phyloP scores from a whole-genome alignment of 352 stramenopile genomes.

The Halophytophthora batemanensis region DNA sequence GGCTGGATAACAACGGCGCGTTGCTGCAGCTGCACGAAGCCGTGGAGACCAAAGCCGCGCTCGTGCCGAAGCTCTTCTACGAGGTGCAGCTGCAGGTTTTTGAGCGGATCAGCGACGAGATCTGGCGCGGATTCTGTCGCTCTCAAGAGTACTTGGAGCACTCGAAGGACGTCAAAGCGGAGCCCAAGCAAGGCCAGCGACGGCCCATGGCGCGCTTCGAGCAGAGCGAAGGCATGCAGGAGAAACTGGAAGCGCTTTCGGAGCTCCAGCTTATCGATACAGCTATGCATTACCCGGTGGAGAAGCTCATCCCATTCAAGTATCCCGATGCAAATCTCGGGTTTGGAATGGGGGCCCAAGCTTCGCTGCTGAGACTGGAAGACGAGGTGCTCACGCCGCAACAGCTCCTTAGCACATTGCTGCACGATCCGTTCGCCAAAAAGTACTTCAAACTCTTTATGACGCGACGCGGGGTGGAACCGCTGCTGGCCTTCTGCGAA shows the following conservation, averaged over 20 bases:
- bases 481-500: constrained; percentile 69
- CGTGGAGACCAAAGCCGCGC: constrained; percentile 36
- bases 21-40: constrained; percentile 47
- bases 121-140: constrained; percentile 66
- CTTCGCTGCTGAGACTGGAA: constrained; percentile 23
- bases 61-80: constrained; percentile 72
- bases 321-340: constrained; percentile 15
- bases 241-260: constrained; percentile 55
- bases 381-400: constrained; percentile 43
- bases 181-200: constrained; percentile 15
- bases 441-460: constrained; percentile 81
- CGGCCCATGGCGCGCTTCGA: constrained; percentile 23
- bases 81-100: constrained; percentile 59
- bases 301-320: constrained; percentile 64
- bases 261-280: constrained; percentile 74
- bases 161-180: constrained; percentile 36
- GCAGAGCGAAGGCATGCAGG: constrained; percentile 41
- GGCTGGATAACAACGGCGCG: constrained; percentile 26
- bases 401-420: constrained; percentile 44
- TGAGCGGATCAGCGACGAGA: constrained; percentile 59
- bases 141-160: constrained; percentile 73
- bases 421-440: constrained; percentile 58
- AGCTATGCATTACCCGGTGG: constrained; percentile 70
- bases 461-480: constrained; percentile 57
- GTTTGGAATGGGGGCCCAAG: background rate